phyloP scores from a whole-genome alignment of 805 yeast species.

The Schizosaccharomyces pombe region DNA sequence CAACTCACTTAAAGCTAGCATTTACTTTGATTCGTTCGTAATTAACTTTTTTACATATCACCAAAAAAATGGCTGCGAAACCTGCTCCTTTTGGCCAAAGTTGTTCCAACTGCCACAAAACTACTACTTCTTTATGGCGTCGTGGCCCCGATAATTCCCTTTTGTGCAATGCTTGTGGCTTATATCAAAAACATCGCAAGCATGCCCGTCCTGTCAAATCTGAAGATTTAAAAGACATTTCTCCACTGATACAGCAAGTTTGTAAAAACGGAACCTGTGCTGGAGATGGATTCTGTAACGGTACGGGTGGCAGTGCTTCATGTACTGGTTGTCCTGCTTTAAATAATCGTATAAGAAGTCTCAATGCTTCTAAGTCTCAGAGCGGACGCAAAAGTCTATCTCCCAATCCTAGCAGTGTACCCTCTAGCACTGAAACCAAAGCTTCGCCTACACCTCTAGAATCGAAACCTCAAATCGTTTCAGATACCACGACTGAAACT shows the following conservation, averaged over 20 bases:
- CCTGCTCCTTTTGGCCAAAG: neutral
- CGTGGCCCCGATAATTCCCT: conserved; percentile 80
- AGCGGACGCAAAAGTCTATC: neutral
- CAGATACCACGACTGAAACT: no score
- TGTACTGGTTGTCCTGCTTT: conserved; percentile 69
- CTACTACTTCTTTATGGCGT: conserved; percentile 86
- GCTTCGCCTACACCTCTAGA: neutral
- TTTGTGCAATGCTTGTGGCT: conserved; percentile 88
- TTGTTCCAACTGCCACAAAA: conserved; percentile 56
- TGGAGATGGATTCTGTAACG: conserved; percentile 64
- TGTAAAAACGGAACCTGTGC: conserved; percentile 31
- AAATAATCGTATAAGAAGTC: conserved; percentile 29
- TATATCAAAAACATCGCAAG: conserved; percentile 39
- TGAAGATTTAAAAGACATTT: conserved; percentile 4
- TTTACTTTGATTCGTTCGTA: no score
- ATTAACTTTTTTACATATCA: neutral
- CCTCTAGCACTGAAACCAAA: neutral
- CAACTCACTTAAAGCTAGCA: no score
- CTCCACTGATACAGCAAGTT: neutral
- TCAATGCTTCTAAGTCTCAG: no score
- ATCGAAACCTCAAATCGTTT: no score
- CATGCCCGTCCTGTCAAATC: conserved; percentile 38
- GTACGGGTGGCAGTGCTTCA: conserved; percentile 63
- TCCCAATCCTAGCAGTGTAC: neutral
- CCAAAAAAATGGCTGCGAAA: neutral